Percentiles rank a stretch among this genome's conserved stretches.
phyloP scores from a whole-genome alignment of 1,284 basidiomycete genomes.

The Boletus albobrunnescens region DNA sequence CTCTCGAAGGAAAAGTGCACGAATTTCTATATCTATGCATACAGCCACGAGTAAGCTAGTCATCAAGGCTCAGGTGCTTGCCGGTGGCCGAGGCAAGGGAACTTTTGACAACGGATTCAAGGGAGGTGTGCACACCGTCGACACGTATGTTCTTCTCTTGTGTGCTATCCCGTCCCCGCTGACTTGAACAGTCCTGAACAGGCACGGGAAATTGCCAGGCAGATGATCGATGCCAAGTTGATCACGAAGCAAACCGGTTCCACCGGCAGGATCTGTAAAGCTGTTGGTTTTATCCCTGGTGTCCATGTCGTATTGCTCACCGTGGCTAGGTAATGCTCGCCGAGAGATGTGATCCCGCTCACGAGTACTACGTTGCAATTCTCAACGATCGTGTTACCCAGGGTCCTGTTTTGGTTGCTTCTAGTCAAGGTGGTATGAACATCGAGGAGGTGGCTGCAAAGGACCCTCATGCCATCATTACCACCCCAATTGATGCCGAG shows the following conservation, averaged over 20 bases:
- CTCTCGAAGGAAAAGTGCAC: neutral
- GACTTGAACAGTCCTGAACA: constrained; percentile 67
- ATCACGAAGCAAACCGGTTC: constrained; percentile 99
- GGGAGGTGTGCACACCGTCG: constrained; percentile 95
- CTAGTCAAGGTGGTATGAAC: constrained; percentile 94
- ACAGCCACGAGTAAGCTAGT: constrained; percentile 73
- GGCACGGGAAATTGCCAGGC: constrained; percentile 80
- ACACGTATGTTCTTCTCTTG: constrained; percentile 56
- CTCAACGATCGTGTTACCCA: constrained; percentile 92
- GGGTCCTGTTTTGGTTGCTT: constrained; percentile 91
- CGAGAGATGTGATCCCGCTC: constrained; percentile 87
- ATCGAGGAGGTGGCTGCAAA: constrained; percentile 99
- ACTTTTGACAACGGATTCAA: constrained; percentile 95
- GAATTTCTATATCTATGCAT: neutral
- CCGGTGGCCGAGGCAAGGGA: constrained; percentile 98
- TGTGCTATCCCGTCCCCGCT: neutral
- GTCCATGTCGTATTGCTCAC: constrained; percentile 17
- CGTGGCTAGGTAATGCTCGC: constrained; percentile 87
- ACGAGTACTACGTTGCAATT: constrained; percentile 98
- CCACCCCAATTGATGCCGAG: constrained; percentile 87
- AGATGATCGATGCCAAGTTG: constrained; percentile 95
- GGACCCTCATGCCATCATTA: constrained; percentile 93
- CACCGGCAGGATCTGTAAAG: constrained; percentile 89
- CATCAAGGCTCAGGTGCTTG: constrained; percentile 98
- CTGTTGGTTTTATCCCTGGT: constrained; percentile 50